Base-by-base conservation (phyloP, 345 rosid species). In the Mangifera indica region DNA sequence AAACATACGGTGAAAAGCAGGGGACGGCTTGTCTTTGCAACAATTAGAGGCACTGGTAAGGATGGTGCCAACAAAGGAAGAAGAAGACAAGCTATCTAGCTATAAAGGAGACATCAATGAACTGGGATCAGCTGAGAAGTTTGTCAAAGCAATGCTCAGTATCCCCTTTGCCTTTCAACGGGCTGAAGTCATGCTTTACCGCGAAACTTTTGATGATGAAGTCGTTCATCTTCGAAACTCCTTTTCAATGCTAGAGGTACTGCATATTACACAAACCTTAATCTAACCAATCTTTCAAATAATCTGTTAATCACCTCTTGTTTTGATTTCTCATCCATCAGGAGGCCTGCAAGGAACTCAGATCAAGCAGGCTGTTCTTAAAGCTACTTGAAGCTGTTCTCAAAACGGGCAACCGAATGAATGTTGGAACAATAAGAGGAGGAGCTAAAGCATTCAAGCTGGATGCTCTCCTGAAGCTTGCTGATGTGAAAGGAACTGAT, bases 261-360 rank as follows among this genome's bases (percentile, higher is more conserved):
- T 46, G 14, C 21, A 62, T 18, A 63, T 5, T 10, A 61, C 32
- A 20, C 18, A 21, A 22, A 2, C 34, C 49, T 40, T 51, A 10
- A 53, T 52, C 4, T 45, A 65, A 58, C 14, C 25, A 32, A 55
- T 62, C 71, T 56, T 44, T 64, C 29, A 62, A 1, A 34, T 26
- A 34, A 48, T 37, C 69, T 63, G 18, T 65, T 54, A 17, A 48
- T 4, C 26, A 3, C 34, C n/a, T 67, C 66, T 66, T 1, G 7
- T 25, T 13, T 54, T 6, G 10, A 3, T 45, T 62, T 58, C 6
- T 70, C 25, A 37, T 37, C 42, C 42, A 37, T 37, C 72, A 95
- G 99, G 99, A 95, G 76, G 99, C 98, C 29, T 95, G 98, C 87
- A 92, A 85, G 86, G 97, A 92, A 80, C 94, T 95, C 40, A 85